A percentile compares a stretch with the other conserved stretches of the same genome.
Evolutionary conservation across 306 rosid species (phyloP).

Genomic region (Cicer judaicum): DNA sequence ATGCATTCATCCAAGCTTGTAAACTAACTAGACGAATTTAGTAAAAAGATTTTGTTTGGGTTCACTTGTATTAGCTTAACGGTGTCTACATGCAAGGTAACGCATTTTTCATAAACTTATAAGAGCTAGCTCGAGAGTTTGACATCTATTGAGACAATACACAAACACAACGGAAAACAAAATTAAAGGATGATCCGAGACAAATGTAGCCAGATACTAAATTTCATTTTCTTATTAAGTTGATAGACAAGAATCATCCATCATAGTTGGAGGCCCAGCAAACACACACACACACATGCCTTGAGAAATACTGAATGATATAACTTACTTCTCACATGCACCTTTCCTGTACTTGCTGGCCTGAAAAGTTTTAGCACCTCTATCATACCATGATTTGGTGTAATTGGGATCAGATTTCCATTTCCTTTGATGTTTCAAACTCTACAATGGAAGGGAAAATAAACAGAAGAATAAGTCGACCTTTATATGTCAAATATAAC

Average conservation of each 20-base stretch:
- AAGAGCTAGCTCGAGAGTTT: not conserved
- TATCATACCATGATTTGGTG: conserved; percentile 39
- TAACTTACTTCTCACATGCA: conserved; percentile 38
- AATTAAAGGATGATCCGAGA: not conserved
- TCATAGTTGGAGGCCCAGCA: not conserved
- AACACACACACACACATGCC: not conserved
- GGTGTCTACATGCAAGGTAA: not conserved
- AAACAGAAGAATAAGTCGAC: not conserved
- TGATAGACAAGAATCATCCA: not conserved
- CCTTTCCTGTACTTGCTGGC: conserved; percentile 43
- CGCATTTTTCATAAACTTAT: not conserved
- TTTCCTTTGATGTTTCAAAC: conserved; percentile 47
- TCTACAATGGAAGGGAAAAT: not conserved
- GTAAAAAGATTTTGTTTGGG: not conserved
- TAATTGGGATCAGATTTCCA: conserved; percentile 43
- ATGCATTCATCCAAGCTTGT: not conserved
- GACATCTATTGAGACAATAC: not conserved
- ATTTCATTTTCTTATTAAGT: not conserved
- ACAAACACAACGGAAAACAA: not conserved
- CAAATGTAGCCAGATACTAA: not conserved
- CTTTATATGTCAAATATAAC: not conserved
- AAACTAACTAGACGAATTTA: not conserved
- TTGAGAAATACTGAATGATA: not conserved
- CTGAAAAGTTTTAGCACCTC: conserved; percentile 42
- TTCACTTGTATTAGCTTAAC: not conserved